Percentiles rank a stretch among this genome's conserved stretches.
These are phyloP conservation scores for Achaetomium macrosporum DNA, from an alignment of 2,329 filamentous ascomycete species.

Conservation along the genomic window DNA sequence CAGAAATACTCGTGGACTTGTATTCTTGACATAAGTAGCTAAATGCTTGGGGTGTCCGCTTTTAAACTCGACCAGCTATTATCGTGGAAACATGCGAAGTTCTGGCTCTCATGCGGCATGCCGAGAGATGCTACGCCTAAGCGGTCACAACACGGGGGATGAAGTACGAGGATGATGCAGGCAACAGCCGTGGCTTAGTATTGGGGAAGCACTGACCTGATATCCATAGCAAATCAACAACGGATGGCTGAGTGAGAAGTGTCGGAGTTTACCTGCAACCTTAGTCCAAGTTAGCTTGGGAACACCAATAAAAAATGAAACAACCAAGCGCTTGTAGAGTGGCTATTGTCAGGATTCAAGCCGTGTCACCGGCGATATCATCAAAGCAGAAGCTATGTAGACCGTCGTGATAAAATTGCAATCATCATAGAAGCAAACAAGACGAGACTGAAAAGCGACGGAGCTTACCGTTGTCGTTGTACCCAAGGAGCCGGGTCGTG, in stretches of 20 bases:
- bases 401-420: conserved; percentile 74
- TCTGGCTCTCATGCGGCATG: too few relatives aligned
- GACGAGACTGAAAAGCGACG: conserved; percentile 19
- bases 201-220: background rate
- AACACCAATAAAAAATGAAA: background rate
- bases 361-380: conserved; percentile 42
- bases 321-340: background rate
- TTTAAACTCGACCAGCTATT: too few relatives aligned
- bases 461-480: conserved; percentile 25
- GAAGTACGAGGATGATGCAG: too few relatives aligned
- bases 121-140: too few relatives aligned
- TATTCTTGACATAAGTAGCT: too few relatives aligned
- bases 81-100: too few relatives aligned
- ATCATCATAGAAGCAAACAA: conserved; percentile 56
- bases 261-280: background rate
- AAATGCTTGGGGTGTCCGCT: too few relatives aligned
- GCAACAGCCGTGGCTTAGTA: too few relatives aligned
- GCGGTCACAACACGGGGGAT: too few relatives aligned
- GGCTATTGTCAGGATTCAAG: conserved; percentile 20
- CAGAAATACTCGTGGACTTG: too few relatives aligned
- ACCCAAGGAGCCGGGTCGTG: conserved; percentile 16
- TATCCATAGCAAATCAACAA: background rate
- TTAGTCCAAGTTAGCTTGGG: conserved; percentile 2
- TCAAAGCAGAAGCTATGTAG: conserved; percentile 77
- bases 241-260: background rate